These are phyloP conservation scores for Bondarzewia mesenterica DNA, from an alignment of 1,284 basidiomycete species.

Conservation along the genomic window DNA sequence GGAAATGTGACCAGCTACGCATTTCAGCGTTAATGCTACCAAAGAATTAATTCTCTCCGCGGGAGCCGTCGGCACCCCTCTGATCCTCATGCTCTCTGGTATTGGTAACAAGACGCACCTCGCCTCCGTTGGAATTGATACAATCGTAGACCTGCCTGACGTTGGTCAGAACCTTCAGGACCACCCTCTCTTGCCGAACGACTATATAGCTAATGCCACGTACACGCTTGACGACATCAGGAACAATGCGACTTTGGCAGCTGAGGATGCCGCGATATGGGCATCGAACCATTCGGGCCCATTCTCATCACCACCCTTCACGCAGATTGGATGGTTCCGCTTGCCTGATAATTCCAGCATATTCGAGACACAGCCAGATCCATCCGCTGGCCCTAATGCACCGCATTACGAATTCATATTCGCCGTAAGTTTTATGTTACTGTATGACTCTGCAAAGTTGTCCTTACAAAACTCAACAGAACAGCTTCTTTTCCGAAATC, in stretches of 20 bases:
- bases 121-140: constrained; percentile 17
- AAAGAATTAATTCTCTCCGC: constrained; percentile 39
- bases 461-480: too few species aligned
- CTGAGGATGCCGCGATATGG: constrained; percentile 11
- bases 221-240: constrained; percentile 11
- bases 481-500: constrained; percentile 2
- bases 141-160: constrained; percentile 22
- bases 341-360: constrained; percentile 22
- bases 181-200: constrained; percentile 18
- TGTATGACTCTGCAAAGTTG: too few species aligned
- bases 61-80: constrained; percentile 32
- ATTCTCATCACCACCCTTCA: constrained; percentile 8
- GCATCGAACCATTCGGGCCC: constrained; percentile 9
- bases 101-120: constrained; percentile 29
- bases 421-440: constrained; percentile 2
- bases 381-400: constrained; percentile 25
- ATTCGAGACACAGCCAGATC: constrained; percentile 23
- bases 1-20: not conserved
- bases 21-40: constrained; percentile 18
- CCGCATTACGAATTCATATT: constrained; percentile 10
- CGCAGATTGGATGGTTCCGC: constrained; percentile 20
- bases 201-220: constrained; percentile 10
- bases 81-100: constrained; percentile 37
- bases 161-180: constrained; percentile 35
- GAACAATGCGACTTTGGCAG: constrained; percentile 10